Evolutionary conservation across 768 basidiomycete genomes (phyloP), one percentile per base, ranked within the genome.

Genomic region (Dentipellis sp.): DNA sequence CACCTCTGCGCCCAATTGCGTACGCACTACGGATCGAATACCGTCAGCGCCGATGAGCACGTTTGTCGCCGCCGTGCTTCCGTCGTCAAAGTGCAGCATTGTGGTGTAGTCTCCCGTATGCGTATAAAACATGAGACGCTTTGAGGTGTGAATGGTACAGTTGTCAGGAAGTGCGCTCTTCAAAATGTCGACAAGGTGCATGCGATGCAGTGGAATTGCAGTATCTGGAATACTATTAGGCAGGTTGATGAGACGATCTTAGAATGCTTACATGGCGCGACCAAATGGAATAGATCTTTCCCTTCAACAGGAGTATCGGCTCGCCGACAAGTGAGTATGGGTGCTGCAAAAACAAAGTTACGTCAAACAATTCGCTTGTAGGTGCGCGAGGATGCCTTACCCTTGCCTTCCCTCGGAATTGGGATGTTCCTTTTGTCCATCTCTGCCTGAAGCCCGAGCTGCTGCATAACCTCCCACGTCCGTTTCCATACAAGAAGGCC

Each of bases 401-500:
- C 16, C 2, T 45, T 19, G 8, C 19, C 19, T 45, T 45, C 17
- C 42, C 19, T n/a, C n/a, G 17, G 42, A n/a, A 45, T n/a, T 2
- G 42, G 42, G 16, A 45, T n/a, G 3, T 45, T 45, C 4, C 42
- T n/a, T 5, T 45, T 45, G n/a, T 16, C 19, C 42, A 45, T 45
- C 42, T 67, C 59, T 4, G 55, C 59, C 23, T 62, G 52, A 10
- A 81, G 57, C 0, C 74, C 77, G 50, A 81, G 74, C 11, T 65
- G 62, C 23, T 72, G 65, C 58, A 81, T 60, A n/a, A 78, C 68
- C 5, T 65, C 66, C 74, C 75, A 76, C 8, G 77, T 77, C 39
- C 76, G 67, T 9, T 64, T 63, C 78, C 77, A 78, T 5, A 79
- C 67, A 65, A 74, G 46, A 67, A 78, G 46, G 64, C 79, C 75